phyloP scores from a whole-genome alignment of 768 basidiomycete genomes.

The Obba rivulosa region DNA sequence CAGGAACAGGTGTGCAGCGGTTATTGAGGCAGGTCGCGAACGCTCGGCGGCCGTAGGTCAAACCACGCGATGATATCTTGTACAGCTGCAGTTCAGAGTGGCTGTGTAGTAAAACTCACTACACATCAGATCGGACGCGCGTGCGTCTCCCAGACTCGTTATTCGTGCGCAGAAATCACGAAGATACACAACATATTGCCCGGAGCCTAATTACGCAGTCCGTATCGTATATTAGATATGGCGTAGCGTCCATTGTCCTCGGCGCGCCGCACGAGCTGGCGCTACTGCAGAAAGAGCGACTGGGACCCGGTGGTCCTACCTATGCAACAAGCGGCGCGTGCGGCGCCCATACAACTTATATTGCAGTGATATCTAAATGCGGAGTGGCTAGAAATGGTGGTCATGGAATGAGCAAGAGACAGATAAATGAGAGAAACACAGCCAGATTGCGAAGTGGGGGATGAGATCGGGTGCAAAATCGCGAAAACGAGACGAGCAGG shows the following conservation, averaged over 20 bases:
- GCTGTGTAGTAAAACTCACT: too few species aligned
- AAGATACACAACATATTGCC: too few species aligned
- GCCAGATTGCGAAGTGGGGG: background rate
- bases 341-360: conserved; percentile 14
- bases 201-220: too few species aligned
- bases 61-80: too few species aligned
- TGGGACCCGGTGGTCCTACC: background rate
- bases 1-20: conserved; percentile 12
- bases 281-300: background rate
- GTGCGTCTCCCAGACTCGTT: too few species aligned
- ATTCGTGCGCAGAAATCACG: too few species aligned
- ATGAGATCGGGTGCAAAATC: background rate
- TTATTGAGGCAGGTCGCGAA: conserved; percentile 6
- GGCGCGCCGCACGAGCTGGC: background rate
- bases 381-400: background rate
- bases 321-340: background rate
- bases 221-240: too few species aligned
- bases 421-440: background rate
- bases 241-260: background rate
- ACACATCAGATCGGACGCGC: too few species aligned
- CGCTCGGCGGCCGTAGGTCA: background rate
- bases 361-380: conserved; percentile 24
- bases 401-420: background rate
- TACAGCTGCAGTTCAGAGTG: too few species aligned
- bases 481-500: background rate